Base-by-base conservation (phyloP, 768 basidiomycete genomes). In the Suillus luteus region DNA sequence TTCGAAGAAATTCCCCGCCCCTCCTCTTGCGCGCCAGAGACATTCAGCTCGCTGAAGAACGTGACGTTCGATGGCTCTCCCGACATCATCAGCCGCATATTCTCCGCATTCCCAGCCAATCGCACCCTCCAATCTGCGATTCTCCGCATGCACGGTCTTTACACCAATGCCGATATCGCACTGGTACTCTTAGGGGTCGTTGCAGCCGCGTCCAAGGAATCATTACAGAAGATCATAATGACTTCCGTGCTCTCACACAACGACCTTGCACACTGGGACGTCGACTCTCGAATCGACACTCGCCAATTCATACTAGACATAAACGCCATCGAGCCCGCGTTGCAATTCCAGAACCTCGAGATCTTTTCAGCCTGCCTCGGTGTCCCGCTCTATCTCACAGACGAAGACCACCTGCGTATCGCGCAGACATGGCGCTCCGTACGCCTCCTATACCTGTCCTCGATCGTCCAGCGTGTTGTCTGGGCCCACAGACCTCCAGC, bases 231-330 rank as follows among this genome's bases (percentile, higher is more conserved):
- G 40, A 58, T 58, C 17, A 12, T 58, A 24, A 19, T 58, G 17
- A 58, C 57, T 31, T 58, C 57, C 17, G 40, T 58, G 11, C 40
- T 58, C 27, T 58, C 57, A 27, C 27, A 3, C 24, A 31, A 19
- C 17, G 57, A 58, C 27, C 57, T 58, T 41, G 40, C 40, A 15
- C 24, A 41, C 19, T 58, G 57, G 57, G 57, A 58, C 19, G 10
- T 24, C 11, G 15, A 58, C 19, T 58, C 40, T 0, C 24, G 24
- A 58, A 41, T 58, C 40, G 24, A 58, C 19, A 41, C 40, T 24
- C 57, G 27, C 17, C 57, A 58, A 41, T 58, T 31, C 24, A 40
- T 41, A 6, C 57, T 58, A 58, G 57, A 58, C 57, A 58, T 58
- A 41, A 9, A 31, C 27, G 57, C 57, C 14, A 58, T 58, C 4